Percentiles rank a stretch among this genome's conserved stretches.
Evolutionary conservation across 2,329 filamentous ascomycete genomes (phyloP).

Genomic region (Ceratocystis lukuohia): DNA sequence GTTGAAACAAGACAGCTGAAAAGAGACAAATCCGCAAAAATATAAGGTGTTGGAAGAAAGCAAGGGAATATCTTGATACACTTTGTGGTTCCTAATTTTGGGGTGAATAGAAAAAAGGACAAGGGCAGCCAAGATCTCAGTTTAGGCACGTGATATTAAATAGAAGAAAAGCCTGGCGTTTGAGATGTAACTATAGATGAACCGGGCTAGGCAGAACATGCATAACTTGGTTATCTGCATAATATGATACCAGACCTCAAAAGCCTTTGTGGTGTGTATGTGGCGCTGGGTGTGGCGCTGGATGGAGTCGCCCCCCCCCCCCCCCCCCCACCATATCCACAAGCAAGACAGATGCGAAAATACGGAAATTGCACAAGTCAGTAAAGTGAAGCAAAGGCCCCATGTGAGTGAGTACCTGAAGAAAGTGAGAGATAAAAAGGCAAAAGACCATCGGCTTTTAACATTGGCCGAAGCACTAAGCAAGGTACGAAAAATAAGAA

Average conservation of each 20-base stretch:
- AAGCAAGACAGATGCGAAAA: no score
- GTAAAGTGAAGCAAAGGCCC: no score
- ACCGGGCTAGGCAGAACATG: not conserved
- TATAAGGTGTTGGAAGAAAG: not conserved
- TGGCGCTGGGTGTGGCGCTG: no score
- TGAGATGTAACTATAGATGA: not conserved
- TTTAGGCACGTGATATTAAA: not conserved
- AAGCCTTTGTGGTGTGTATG: no score
- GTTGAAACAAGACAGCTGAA: constrained; percentile 6
- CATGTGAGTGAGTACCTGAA: no score
- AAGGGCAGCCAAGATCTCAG: not conserved
- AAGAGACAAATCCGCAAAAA: not conserved
- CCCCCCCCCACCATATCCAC: no score
- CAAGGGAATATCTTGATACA: not conserved
- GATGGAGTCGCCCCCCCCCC: no score
- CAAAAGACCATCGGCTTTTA: not conserved
- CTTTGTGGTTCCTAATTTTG: not conserved
- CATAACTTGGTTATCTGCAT: not conserved
- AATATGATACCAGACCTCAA: not conserved
- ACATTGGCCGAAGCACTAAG: no score
- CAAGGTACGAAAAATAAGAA: not conserved
- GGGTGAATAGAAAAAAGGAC: not conserved
- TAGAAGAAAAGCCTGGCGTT: constrained; percentile 5
- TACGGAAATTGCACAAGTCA: no score
- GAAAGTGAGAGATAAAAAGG: no score